Percentiles rank a stretch among this genome's conserved stretches.
Conservation (phyloP, 768 basidiomycete species). For the Lentinus brumalis region DNA sequence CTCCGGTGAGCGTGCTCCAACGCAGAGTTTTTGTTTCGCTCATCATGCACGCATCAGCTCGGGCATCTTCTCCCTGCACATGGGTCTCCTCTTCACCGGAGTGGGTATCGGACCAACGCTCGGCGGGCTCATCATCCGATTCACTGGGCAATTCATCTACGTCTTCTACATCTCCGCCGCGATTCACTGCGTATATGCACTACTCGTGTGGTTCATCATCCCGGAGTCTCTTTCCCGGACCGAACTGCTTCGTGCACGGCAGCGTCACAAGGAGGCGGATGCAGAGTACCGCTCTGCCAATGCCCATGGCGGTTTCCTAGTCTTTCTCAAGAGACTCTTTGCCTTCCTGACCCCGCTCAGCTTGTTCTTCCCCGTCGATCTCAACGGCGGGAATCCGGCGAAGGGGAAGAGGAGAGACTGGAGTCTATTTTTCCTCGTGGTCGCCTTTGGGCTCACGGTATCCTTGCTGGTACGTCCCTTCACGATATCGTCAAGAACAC, state of each 20-base stretch:
- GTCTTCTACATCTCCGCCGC: constrained; percentile 70
- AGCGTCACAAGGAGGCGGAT: constrained; percentile 39
- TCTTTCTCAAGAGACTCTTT: constrained; percentile 49
- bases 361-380: constrained; percentile 53
- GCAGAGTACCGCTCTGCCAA: constrained; percentile 26
- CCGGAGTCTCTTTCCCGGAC: constrained; percentile 75
- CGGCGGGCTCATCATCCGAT: constrained; percentile 63
- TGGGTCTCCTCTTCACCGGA: constrained; percentile 75
- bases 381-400: constrained; percentile 38
- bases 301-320: constrained; percentile 5
- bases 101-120: constrained; percentile 76
- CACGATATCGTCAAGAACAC: too few species aligned
- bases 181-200: constrained; percentile 51
- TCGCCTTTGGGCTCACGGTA: constrained; percentile 49
- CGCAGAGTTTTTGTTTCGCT: neutral
- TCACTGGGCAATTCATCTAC: constrained; percentile 54
- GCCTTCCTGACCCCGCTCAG: constrained; percentile 73
- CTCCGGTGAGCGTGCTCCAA: constrained; percentile 44
- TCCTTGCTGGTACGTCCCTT: constrained; percentile 42
- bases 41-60: constrained; percentile 44
- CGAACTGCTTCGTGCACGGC: constrained; percentile 45
- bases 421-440: constrained; percentile 60
- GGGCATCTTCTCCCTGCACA: constrained; percentile 60
- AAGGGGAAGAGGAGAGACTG: constrained; percentile 55
- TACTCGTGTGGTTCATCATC: constrained; percentile 57